phyloP scores from a whole-genome alignment of 768 basidiomycete species.

The Pulveroboletus sp. region DNA sequence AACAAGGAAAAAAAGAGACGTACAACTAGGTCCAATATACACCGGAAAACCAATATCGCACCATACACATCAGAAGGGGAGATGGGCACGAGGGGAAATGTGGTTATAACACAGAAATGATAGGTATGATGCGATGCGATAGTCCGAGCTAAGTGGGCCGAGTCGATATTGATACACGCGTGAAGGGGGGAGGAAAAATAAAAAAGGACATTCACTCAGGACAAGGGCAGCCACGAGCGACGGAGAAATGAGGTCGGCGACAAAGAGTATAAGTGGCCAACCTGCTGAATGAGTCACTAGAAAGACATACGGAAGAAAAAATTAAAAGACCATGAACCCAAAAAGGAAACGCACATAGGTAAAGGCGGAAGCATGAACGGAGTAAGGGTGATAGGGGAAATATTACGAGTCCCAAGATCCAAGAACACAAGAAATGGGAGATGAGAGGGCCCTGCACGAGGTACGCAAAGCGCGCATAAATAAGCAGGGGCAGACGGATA shows the following conservation, averaged over 20 bases:
- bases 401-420: slow-evolving; percentile 37
- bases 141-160: slow-evolving; percentile 25
- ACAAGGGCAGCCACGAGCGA: background rate
- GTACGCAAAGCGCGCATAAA: slow-evolving; percentile 28
- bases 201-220: background rate
- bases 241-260: slow-evolving; percentile 2
- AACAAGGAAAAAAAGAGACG: background rate
- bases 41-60: slow-evolving; percentile 32
- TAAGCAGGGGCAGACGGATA: slow-evolving; percentile 28
- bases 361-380: slow-evolving; percentile 11
- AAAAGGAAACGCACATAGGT: slow-evolving; percentile 18
- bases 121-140: slow-evolving; percentile 32
- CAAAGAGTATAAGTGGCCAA: slow-evolving; percentile 17
- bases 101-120: slow-evolving; percentile 25
- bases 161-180: slow-evolving; percentile 33
- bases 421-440: slow-evolving; percentile 35
- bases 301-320: slow-evolving; percentile 20
- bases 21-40: slow-evolving; percentile 28
- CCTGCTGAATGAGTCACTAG: slow-evolving; percentile 22
- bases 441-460: slow-evolving; percentile 23
- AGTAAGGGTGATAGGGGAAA: slow-evolving; percentile 15
- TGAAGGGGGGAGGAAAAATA: background rate
- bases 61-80: slow-evolving; percentile 26
- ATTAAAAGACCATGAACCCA: slow-evolving; percentile 23
- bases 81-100: background rate